Base-by-base conservation (phyloP, 2,329 filamentous ascomycete species). In the Cercospora beticola region DNA sequence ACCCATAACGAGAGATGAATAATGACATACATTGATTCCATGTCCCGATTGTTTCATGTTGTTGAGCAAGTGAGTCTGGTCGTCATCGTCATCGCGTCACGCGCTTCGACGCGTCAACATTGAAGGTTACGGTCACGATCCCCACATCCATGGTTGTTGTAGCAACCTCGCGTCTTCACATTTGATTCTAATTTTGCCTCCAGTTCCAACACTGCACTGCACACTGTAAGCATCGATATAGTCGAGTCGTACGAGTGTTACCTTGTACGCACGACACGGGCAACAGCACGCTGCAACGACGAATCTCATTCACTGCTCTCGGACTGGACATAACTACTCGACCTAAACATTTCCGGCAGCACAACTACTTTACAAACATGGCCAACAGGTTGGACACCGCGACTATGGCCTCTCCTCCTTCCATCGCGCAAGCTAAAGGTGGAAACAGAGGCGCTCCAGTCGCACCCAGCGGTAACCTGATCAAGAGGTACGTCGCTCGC, bases 401-500 rank as follows among this genome's bases (percentile, higher is more conserved):
- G 14, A 73, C 74, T 65, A 77, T 75, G 64, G 68, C 74, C 30
- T 72, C 75, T 31, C 72, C 77, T 28, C 73, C 77, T 68, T 74
- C 78, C 73, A 69, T 73, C 68, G 68, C 68, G 67, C 77, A 78
- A 69, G 68, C 74, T 71, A 78, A 78, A 68, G 70, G 68, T 61
- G 68, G 67, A 62, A 70, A 61, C 66, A 70, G 68, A 59, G 64
- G 70, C 23, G 52, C 75, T 58, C 65, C 70, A 36, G 61, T 75
- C 57, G 66, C 70, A 40, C 70, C 78, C 71, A 82, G 77, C 71
- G 79, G 79, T 62, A 84, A 81, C 66, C 81, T 85, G 63, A 79
- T 83, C 58, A 83, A 84, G 75, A 81, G 83, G 83, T 84, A 79
- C 23, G 74, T 70, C 26, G 31, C 26, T 14, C 9, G 23, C 18